phyloP scores from a whole-genome alignment of 768 basidiomycete species.

The Trametes cingulata region DNA sequence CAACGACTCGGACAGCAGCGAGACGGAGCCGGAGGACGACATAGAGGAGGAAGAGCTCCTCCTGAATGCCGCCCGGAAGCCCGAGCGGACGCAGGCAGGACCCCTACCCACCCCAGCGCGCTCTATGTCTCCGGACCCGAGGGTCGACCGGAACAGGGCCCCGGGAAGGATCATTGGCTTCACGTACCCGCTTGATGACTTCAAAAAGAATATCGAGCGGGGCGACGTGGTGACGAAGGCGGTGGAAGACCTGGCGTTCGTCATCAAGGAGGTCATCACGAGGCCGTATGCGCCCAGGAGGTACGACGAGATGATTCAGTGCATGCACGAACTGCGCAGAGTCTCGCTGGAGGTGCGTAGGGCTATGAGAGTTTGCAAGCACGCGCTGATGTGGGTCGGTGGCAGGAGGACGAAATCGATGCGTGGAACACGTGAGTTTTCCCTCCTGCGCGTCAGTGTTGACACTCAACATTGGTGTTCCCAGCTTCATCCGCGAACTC shows the following conservation, averaged over 20 bases:
- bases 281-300: conserved; percentile 72
- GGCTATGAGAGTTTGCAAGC: neutral
- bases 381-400: neutral
- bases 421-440: conserved; percentile 71
- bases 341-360: conserved; percentile 60
- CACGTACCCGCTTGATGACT: conserved; percentile 75
- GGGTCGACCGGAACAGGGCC: conserved; percentile 53
- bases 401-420: conserved; percentile 79
- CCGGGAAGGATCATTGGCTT: conserved; percentile 77
- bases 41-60: conserved; percentile 38
- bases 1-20: conserved; percentile 38
- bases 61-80: conserved; percentile 21
- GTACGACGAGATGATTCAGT: conserved; percentile 69
- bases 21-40: conserved; percentile 54
- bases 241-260: conserved; percentile 72
- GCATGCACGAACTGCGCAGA: conserved; percentile 66
- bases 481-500: conserved; percentile 63
- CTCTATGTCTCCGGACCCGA: conserved; percentile 39
- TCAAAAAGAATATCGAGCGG: conserved; percentile 63
- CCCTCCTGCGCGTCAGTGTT: neutral
- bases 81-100: conserved; percentile 22
- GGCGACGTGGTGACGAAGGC: conserved; percentile 87
- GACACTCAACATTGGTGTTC: neutral
- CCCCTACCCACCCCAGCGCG: conserved; percentile 53
- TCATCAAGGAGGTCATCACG: conserved; percentile 69